Evolutionary conservation across 164 flowering plant species (phyloP), one percentile per base, ranked within the genome.

Genomic region (Umbilicus rupestris): DNA sequence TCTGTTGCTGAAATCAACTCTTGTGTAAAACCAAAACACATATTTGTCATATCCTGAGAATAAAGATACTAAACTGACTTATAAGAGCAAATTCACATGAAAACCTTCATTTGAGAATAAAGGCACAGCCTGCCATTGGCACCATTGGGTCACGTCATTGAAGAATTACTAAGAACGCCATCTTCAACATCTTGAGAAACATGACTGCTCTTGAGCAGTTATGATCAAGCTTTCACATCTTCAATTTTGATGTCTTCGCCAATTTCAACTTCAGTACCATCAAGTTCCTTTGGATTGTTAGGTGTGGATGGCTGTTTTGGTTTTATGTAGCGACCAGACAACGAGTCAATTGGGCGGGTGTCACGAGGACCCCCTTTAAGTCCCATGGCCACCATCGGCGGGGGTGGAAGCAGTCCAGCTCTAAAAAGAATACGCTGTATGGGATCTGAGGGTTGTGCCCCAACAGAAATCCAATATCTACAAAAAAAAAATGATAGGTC

Each of bases 311-410:
- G 69, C 33, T 73, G 66, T 49, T 70, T 68, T 16, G 72, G 75
- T 47, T 72, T 70, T 63, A 77, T 5, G 60, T 76, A 20, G 9
- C 87, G 83, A n/a, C 97, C 98, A 52, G 78, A 85, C 83, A 94
- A 49, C 42, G 97, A 90, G 74, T 94, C 82, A 50, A 89, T 72
- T 3, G 80, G 82, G 57, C 89, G 88, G 65, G 82, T 80, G 62
- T 91, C 91, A 37, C 93, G 84, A n/a, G 91, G 90, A 28, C 98
- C 95, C 28, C 92, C 93, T 80, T 89, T 94, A 29, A 76, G 93
- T 63, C 75, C 91, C 95, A 91, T 89, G 28, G 86, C 95, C 62
- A 89, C 75, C 97, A 91, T 87, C 17, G 97, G 95, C 7, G 95
- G 96, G 24, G 97, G 97, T 3, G 98, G 98, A n/a, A 87, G 74